These are phyloP conservation scores for Pythium grandisporangium DNA, from an alignment of 352 stramenopile species.

Conservation along the genomic window DNA sequence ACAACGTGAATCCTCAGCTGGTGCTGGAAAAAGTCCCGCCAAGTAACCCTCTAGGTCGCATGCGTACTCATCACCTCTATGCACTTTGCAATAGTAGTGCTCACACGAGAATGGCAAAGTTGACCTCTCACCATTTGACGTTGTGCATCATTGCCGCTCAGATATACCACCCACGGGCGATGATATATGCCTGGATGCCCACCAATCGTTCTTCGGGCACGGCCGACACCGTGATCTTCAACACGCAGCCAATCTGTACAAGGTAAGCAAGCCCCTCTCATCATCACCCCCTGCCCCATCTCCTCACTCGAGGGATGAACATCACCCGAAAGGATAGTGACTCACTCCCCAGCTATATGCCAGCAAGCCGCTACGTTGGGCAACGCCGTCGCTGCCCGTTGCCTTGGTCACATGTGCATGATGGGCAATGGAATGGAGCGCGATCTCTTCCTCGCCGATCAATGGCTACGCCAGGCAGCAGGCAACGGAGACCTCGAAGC, in stretches of 20 bases:
- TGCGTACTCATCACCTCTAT: too few relatives aligned
- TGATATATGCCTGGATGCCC: conserved; percentile 43
- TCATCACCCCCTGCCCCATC: neutral
- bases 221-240: conserved; percentile 19
- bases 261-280: conserved; percentile 12
- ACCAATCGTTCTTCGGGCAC: conserved; percentile 62
- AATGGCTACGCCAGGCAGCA: conserved; percentile 36
- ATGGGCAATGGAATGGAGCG: conserved; percentile 31
- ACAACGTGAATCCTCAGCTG: too few relatives aligned
- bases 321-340: too few relatives aligned
- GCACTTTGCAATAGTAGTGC: too few relatives aligned
- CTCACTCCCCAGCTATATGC: neutral
- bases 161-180: conserved; percentile 7
- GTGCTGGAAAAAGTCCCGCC: neutral
- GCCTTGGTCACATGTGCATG: conserved; percentile 55
- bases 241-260: conserved; percentile 46
- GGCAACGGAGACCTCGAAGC: conserved; percentile 31
- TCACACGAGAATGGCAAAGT: neutral
- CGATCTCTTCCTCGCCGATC: conserved; percentile 40
- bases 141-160: neutral
- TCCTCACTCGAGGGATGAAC: too few relatives aligned
- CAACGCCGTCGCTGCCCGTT: conserved; percentile 35
- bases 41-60: neutral
- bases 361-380: conserved; percentile 44
- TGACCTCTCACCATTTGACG: neutral